Evolutionary conservation across 139 green algal genomes (phyloP).

Genomic region (Coccomyxa sp.): DNA sequence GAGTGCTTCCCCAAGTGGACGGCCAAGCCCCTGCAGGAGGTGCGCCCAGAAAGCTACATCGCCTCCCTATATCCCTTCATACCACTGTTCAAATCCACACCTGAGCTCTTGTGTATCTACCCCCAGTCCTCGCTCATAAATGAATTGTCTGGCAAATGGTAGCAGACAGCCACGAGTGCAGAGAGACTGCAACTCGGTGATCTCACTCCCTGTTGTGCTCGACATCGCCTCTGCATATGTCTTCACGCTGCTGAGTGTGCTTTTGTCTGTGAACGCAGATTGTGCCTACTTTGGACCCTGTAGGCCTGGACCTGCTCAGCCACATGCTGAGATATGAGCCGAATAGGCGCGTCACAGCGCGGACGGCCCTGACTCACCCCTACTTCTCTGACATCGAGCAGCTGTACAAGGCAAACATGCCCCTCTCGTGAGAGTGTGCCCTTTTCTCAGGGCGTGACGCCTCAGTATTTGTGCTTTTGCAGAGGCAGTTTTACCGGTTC

Average conservation of each 20-base stretch:
- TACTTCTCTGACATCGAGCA: slow-evolving; percentile 67
- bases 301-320: slow-evolving; percentile 68
- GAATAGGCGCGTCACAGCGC: slow-evolving; percentile 51
- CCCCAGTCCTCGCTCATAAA: background rate
- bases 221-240: no score
- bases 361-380: slow-evolving; percentile 58
- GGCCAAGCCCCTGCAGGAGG: background rate
- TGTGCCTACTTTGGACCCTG: slow-evolving; percentile 55
- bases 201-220: no score
- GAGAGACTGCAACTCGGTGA: background rate
- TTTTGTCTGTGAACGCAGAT: no score
- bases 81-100: background rate
- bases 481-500: no score
- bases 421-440: background rate
- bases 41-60: background rate
- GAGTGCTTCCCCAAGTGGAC: slow-evolving; percentile 68
- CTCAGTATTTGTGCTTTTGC: no score
- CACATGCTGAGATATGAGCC: slow-evolving; percentile 63
- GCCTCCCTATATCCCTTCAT: background rate
- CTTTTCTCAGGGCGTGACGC: background rate
- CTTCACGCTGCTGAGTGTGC: no score
- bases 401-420: slow-evolving; percentile 2
- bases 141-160: background rate
- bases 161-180: background rate
- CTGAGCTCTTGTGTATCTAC: background rate